Base-by-base conservation (phyloP, 192 early-diverging fungal genomes). In the Mortierella hygrophila region DNA sequence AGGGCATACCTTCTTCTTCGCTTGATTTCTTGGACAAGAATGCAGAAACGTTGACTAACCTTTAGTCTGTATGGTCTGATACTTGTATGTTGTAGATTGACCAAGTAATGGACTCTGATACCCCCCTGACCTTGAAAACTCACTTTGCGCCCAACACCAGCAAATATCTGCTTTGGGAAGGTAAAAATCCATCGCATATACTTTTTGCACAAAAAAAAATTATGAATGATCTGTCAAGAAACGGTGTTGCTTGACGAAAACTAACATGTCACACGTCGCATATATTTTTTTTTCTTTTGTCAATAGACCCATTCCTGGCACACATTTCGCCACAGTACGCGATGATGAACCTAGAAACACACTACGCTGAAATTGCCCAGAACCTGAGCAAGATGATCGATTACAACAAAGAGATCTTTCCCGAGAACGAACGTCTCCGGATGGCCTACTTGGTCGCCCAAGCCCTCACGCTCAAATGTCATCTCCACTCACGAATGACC, bases 81-180 rank as follows among this genome's bases (percentile, higher is more conserved):
- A 41, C 11, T 15, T 63, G 49, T 52, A 52, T 4, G 3, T 20
- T 74, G 18, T 87, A 91, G 90, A 89, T 91, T 78, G 89, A 92
- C 80, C 91, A 93, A 78, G 86, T 91, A 11, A 92, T 90, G 44
- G 83, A 80, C 32, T 80, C 75, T 35, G 91, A 84, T 54, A 83
- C 78, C 46, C 71, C 88, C 16, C 72, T 88, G n/a, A 89, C 90
- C n/a, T 55, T 88, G 37, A 90, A 91, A 46, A 89, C 92, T 3
- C 90, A 92, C 73, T 91, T 92, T 92, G 89, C 92, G 6, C 92
- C 93, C 29, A 96, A 96, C 74, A 91, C 93, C 76, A 94, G 94
- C 88, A 97, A 97, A 83, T 97, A 94, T 92, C 75, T 97, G 18
- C 88, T 97, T 49, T 97, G 96, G 96, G 94, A 97, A 89, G 94